Percentiles rank a stretch among this genome's conserved stretches.
Evolutionary conservation across 192 early-diverging fungal genomes (phyloP).

Genomic region (Backusella tarrabulga): DNA sequence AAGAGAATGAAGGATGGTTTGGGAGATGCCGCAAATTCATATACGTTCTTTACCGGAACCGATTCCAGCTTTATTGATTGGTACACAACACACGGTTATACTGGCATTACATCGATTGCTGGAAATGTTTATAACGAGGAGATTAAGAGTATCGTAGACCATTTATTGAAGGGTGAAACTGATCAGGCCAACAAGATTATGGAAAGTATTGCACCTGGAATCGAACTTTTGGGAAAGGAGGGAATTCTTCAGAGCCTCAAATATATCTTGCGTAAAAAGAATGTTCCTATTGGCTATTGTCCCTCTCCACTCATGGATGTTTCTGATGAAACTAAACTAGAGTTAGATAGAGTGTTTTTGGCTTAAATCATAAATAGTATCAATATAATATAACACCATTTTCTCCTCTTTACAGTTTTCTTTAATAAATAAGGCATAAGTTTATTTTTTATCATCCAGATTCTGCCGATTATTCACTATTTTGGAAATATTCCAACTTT

Average conservation of each 20-base stretch:
- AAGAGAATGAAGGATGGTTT: constrained; percentile 11
- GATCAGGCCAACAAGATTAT: constrained; percentile 9
- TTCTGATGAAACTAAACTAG: not conserved
- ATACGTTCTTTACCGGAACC: constrained; percentile 10
- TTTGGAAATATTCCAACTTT: not conserved
- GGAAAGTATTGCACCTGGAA: not conserved
- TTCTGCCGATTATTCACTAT: not conserved
- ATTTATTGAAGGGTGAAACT: not conserved
- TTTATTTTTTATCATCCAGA: not conserved
- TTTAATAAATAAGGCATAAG: not conserved
- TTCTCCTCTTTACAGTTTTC: not conserved
- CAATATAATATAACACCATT: not conserved
- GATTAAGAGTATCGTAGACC: not conserved
- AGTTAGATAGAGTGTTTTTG: not conserved
- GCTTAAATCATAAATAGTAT: not conserved
- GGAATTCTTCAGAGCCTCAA: constrained; percentile 16
- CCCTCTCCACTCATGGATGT: constrained; percentile 12
- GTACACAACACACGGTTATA: constrained; percentile 15
- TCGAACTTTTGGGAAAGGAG: not conserved
- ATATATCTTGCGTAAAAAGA: constrained; percentile 20
- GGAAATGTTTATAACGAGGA: constrained; percentile 11
- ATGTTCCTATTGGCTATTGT: constrained; percentile 17
- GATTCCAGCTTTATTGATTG: constrained; percentile 1
- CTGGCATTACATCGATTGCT: constrained; percentile 17
- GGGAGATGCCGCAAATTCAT: not conserved